Evolutionary conservation across 1,284 basidiomycete genomes (phyloP).

Genomic region (Ganoderma lingzhi): DNA sequence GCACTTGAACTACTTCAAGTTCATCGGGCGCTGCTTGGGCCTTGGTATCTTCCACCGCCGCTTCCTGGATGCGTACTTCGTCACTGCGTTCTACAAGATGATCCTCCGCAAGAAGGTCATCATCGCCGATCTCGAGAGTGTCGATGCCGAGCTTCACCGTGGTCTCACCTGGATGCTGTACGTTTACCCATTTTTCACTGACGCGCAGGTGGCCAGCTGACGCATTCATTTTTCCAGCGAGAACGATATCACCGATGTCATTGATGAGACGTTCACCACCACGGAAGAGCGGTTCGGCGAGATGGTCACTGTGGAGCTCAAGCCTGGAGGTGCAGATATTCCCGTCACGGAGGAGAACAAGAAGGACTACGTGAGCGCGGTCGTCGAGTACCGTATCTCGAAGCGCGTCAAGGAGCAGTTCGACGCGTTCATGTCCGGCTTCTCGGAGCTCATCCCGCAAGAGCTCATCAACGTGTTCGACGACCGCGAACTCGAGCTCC

Average conservation of each 20-base stretch:
- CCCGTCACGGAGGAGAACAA: conserved; percentile 98
- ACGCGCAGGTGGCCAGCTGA: background rate
- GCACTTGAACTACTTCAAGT: conserved; percentile 99
- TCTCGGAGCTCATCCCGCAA: conserved; percentile 94
- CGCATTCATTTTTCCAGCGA: conserved; percentile 63
- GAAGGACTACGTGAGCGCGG: conserved; percentile 96
- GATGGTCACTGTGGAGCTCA: conserved; percentile 93
- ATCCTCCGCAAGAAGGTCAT: conserved; percentile 89
- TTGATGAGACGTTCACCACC: conserved; percentile 94
- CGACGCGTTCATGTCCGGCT: conserved; percentile 94
- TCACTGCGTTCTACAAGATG: conserved; percentile 99
- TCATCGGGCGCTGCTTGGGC: conserved; percentile 94
- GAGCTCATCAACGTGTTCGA: conserved; percentile 98
- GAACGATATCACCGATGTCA: conserved; percentile 94
- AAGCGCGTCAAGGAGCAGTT: conserved; percentile 96
- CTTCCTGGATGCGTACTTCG: conserved; percentile 99
- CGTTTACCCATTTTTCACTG: conserved; percentile 43
- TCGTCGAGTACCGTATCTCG: conserved; percentile 95
- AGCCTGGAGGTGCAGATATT: conserved; percentile 85
- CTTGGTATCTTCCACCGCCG: conserved; percentile 98
- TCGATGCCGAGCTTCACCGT: conserved; percentile 91
- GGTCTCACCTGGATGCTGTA: conserved; percentile 98
- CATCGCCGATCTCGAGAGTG: conserved; percentile 88
- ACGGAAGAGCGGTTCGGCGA: conserved; percentile 99
- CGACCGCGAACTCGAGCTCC: conserved; percentile 94